phyloP scores from a whole-genome alignment of 495 filamentous ascomycete species.

The Penicillium bialowiezense region DNA sequence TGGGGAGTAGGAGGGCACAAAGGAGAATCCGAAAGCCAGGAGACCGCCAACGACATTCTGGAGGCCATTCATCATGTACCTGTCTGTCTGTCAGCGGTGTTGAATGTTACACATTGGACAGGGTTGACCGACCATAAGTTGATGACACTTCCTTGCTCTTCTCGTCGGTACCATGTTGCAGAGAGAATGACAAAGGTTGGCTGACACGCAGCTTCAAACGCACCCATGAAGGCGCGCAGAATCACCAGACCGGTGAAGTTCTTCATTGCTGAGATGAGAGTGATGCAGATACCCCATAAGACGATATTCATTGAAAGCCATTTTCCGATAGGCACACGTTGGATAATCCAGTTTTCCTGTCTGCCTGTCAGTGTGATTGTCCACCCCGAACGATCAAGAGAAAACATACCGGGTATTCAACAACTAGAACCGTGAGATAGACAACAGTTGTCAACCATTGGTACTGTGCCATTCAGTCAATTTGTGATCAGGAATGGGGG shows the following conservation, averaged over 20 bases:
- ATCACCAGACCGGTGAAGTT: conserved; percentile 52
- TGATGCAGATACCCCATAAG: conserved; percentile 54
- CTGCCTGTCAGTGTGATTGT: not conserved
- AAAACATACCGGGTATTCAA: conserved; percentile 48
- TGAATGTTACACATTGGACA: not conserved
- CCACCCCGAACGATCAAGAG: no score
- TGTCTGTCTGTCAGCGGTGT: conserved; percentile 8
- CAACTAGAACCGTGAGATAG: conserved; percentile 49
- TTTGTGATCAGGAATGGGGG: not conserved
- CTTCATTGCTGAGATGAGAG: conserved; percentile 53
- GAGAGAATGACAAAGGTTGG: conserved; percentile 56
- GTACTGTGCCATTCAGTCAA: conserved; percentile 28
- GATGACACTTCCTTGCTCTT: conserved; percentile 60
- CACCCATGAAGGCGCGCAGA: conserved; percentile 59
- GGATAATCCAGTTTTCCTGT: conserved; percentile 48
- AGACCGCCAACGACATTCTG: conserved; percentile 54
- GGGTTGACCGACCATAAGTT: conserved; percentile 57
- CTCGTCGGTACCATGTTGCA: conserved; percentile 65
- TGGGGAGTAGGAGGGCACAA: conserved; percentile 33
- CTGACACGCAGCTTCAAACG: conserved; percentile 65
- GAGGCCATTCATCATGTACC: conserved; percentile 64
- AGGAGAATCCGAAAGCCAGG: conserved; percentile 54
- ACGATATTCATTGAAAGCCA: conserved; percentile 60
- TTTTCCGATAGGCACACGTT: conserved; percentile 55
- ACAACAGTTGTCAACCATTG: conserved; percentile 50